Evolutionary conservation across 2,329 filamentous ascomycete genomes (phyloP).

Genomic region (Lachnellula occidentalis): DNA sequence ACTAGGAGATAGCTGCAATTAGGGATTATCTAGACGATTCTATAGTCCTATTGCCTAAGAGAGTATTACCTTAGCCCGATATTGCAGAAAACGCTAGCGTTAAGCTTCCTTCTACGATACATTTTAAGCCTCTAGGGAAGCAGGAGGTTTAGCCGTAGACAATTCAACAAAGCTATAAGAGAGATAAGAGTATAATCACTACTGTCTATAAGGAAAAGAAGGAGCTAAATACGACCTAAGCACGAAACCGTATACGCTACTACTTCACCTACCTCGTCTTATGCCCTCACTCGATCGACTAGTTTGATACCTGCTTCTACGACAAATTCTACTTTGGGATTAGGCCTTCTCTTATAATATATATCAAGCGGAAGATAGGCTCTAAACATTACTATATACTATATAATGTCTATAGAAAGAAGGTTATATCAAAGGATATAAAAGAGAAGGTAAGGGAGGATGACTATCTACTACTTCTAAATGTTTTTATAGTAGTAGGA

Average conservation of each 20-base stretch:
- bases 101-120: background rate
- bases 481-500: background rate
- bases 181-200: conserved; percentile 3
- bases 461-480: background rate
- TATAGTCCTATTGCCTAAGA: background rate
- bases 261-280: too few species aligned
- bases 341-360: background rate
- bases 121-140: too few species aligned
- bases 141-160: background rate
- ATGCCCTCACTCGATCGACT: background rate
- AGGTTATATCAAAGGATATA: conserved; percentile 1
- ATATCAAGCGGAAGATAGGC: background rate
- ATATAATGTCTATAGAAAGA: conserved; percentile 1
- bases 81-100: background rate
- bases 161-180: background rate
- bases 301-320: background rate
- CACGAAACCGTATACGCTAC: too few species aligned
- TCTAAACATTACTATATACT: background rate
- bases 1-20: too few species aligned
- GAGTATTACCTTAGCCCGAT: conserved; percentile 2
- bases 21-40: conserved; percentile 1
- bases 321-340: background rate
- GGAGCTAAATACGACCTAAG: background rate
- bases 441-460: conserved; percentile 5
- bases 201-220: background rate